Percentiles rank a stretch among this genome's conserved stretches.
Evolutionary conservation across 2,329 filamentous ascomycete species (phyloP).

Genomic region (Malbranchea cinnamomea): DNA sequence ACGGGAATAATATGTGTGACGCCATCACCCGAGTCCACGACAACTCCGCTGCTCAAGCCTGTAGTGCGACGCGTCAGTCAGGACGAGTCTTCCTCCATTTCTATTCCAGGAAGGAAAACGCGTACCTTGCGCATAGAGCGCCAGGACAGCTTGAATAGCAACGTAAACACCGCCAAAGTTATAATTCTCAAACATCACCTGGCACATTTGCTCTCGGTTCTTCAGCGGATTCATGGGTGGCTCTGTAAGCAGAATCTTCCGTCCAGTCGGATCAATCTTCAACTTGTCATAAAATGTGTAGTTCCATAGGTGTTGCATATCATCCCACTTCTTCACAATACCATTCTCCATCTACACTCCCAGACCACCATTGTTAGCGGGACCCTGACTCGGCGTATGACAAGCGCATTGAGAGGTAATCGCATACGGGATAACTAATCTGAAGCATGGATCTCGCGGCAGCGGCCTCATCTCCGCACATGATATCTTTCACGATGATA

Average conservation of each 20-base stretch:
- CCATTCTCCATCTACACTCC: slow-evolving; percentile 80
- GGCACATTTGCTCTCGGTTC: slow-evolving; percentile 95
- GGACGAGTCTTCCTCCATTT: not conserved
- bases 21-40: slow-evolving; percentile 94
- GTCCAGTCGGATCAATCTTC: slow-evolving; percentile 73
- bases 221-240: slow-evolving; percentile 94
- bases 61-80: slow-evolving; percentile 4
- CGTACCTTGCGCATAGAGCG: slow-evolving; percentile 86
- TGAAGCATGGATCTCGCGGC: slow-evolving; percentile 94
- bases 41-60: slow-evolving; percentile 86
- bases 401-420: slow-evolving; percentile 10
- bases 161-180: slow-evolving; percentile 94
- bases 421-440: slow-evolving; percentile 75
- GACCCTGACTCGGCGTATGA: slow-evolving; percentile 9
- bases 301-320: slow-evolving; percentile 99
- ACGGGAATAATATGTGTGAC: slow-evolving; percentile 98
- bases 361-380: not conserved
- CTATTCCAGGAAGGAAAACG: not conserved
- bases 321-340: slow-evolving; percentile 98
- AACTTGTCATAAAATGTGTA: slow-evolving; percentile 98
- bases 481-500: slow-evolving; percentile 85
- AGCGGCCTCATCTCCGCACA: slow-evolving; percentile 97
- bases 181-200: slow-evolving; percentile 98
- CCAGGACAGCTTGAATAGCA: slow-evolving; percentile 91
- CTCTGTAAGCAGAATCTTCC: slow-evolving; percentile 95